These are phyloP conservation scores for Rhizodiscina lignyota DNA, from an alignment of 495 filamentous ascomycete genomes.

Conservation along the genomic window DNA sequence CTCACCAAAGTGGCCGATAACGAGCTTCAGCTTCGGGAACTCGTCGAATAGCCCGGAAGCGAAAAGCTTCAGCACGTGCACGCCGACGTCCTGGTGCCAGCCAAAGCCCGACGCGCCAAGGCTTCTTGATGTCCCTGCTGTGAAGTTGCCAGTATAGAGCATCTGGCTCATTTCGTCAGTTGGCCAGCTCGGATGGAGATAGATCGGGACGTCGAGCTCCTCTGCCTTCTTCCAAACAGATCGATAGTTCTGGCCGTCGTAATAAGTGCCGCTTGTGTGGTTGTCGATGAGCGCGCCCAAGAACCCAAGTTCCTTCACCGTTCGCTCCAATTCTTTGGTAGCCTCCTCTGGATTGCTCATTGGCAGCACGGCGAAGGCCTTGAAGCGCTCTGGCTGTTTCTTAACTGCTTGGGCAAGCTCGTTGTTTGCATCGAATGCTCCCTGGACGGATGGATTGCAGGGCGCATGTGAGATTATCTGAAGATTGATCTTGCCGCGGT, in stretches of 20 bases:
- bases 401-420: slow-evolving; percentile 8
- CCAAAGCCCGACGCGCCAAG: slow-evolving; percentile 26
- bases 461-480: slow-evolving; percentile 1
- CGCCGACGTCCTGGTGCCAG: slow-evolving; percentile 30
- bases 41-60: slow-evolving; percentile 32
- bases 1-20: slow-evolving; percentile 31
- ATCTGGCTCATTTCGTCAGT: slow-evolving; percentile 13
- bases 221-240: slow-evolving; percentile 12
- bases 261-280: slow-evolving; percentile 8
- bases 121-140: slow-evolving; percentile 17
- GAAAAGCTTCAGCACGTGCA: slow-evolving; percentile 26
- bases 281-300: slow-evolving; percentile 12
- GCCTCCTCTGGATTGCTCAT: slow-evolving; percentile 8
- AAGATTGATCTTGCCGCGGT: background rate
- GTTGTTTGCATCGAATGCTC: slow-evolving; percentile 7
- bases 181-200: slow-evolving; percentile 12
- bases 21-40: slow-evolving; percentile 27
- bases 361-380: slow-evolving; percentile 8
- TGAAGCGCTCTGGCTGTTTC: slow-evolving; percentile 10
- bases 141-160: slow-evolving; percentile 25
- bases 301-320: slow-evolving; percentile 11
- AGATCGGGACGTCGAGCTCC: slow-evolving; percentile 15
- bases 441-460: too few species aligned
- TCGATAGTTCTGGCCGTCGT: slow-evolving; percentile 9
- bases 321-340: slow-evolving; percentile 9